These are phyloP conservation scores for Miamiensis avidus DNA, from an alignment of 169 alveolate genomes.

Conservation along the genomic window DNA sequence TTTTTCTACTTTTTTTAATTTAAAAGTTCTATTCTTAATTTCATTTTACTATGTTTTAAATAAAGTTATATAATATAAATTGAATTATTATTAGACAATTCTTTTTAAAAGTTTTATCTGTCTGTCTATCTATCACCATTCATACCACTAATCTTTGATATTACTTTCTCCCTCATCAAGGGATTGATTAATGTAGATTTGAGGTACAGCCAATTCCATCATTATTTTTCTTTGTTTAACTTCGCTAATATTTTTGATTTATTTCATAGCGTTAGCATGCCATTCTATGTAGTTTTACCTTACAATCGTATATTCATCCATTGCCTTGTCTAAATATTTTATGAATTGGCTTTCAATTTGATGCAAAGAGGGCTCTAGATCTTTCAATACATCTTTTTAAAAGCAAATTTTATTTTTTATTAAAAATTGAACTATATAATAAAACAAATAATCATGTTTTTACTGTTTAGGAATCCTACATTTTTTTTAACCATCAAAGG, in stretches of 20 bases:
- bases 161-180: neutral
- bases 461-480: neutral
- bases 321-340: neutral
- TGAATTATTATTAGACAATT: no score
- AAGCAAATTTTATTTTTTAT: no score
- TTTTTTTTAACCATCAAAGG: neutral
- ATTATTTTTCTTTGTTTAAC: no score
- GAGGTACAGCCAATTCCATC: neutral
- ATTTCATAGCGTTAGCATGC: neutral
- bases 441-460: no score
- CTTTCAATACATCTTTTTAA: neutral
- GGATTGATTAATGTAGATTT: neutral
- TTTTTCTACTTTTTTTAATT: no score
- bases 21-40: no score
- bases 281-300: neutral
- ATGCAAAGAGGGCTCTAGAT: neutral
- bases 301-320: neutral
- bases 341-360: neutral
- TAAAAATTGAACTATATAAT: no score
- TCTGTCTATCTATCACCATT: neutral
- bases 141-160: neutral
- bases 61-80: no score
- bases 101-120: neutral
- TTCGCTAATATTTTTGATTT: no score
- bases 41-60: no score